Base-by-base conservation (phyloP, 352 stramenopile species). In the Phytophthora chlamydospora region DNA sequence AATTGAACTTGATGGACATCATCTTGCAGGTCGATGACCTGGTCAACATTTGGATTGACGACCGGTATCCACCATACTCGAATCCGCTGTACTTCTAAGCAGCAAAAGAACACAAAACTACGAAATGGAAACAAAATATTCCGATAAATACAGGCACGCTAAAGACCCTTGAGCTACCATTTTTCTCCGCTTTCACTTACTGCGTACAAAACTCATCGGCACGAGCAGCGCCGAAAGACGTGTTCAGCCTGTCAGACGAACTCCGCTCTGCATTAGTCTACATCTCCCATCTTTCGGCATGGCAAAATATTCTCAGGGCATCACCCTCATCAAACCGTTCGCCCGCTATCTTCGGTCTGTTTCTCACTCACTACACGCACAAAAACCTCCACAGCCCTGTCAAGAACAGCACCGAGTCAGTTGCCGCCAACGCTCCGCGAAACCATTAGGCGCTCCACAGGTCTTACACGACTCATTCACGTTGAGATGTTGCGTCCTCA, bases 31-130 rank as follows among this genome's bases (percentile, higher is more conserved):
- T 80, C 24, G 83, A 94, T 54, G 81, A 90, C 46, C 54, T 92
- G 29, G 58, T 86, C 29, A 91, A 88, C 38, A 80, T 87, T 53
- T 90, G 81, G 78, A 87, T 92, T 51, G 81, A 92, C 49, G 76
- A 86, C 31, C 67, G 73, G 13, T 88, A 89, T 54, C 84, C 78
- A 9, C 81, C 75, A 3, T 92, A 90, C 49, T 75, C 79, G 27
- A 91, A 88, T 32, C 80, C 78, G 14, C 55, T 91, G 32, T 88
- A 90, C 63, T 90, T 88, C 34, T 86, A 40, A 80, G 9, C 3
- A 36, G 14, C 6, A 6, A 13, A 29, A 66, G 19, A 38, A 16
- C 24, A 32, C 14, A 8, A 2, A 55, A 64, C 32, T 21, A 34
- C 27, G 12, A 66, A 66, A 54, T 56, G 39, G 21, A 50, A 51